phyloP scores from a whole-genome alignment of 176 grass and related monocot species.

The Oryza longistaminata region DNA sequence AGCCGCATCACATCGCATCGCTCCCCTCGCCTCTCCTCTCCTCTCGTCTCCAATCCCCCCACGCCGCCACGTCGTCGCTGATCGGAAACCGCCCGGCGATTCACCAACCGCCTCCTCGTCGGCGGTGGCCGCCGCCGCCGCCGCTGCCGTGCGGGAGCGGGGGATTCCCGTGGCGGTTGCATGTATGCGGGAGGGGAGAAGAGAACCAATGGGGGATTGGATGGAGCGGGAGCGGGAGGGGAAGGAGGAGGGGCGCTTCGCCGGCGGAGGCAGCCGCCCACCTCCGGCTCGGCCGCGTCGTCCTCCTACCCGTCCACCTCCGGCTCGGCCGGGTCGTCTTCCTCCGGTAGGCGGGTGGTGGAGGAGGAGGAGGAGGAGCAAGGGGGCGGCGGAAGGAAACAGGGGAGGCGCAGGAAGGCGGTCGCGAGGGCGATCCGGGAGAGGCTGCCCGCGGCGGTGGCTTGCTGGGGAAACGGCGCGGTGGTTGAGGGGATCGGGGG shows the following conservation, averaged over 20 bases:
- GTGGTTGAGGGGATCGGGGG: not conserved
- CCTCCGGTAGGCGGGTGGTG: slow-evolving; percentile 19
- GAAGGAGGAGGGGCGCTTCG: not conserved
- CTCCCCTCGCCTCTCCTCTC: too few species aligned
- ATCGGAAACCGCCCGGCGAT: not conserved
- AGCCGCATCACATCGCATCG: not conserved
- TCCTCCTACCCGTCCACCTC: slow-evolving; percentile 26
- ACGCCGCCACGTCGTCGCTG: not conserved
- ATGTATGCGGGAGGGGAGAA: slow-evolving; percentile 47
- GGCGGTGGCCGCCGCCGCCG: not conserved
- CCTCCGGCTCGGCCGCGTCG: slow-evolving; percentile 1
- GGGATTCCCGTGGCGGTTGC: slow-evolving; percentile 34
- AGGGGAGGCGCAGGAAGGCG: slow-evolving; percentile 28
- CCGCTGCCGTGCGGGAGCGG: not conserved
- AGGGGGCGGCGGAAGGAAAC: not conserved
- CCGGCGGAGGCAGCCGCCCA: slow-evolving; percentile 12
- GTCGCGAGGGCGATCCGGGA: slow-evolving; percentile 37
- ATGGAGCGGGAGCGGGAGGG: not conserved
- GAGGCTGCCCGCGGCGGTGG: slow-evolving; percentile 34
- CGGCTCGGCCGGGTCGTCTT: slow-evolving; percentile 5
- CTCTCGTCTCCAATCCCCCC: not conserved
- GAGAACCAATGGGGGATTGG: slow-evolving; percentile 32
- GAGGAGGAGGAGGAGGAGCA: not conserved
- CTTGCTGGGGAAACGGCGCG: slow-evolving; percentile 43
- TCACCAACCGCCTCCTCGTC: not conserved